Base-by-base conservation (phyloP, 345 rosid species). In the Mercurialis annua region DNA sequence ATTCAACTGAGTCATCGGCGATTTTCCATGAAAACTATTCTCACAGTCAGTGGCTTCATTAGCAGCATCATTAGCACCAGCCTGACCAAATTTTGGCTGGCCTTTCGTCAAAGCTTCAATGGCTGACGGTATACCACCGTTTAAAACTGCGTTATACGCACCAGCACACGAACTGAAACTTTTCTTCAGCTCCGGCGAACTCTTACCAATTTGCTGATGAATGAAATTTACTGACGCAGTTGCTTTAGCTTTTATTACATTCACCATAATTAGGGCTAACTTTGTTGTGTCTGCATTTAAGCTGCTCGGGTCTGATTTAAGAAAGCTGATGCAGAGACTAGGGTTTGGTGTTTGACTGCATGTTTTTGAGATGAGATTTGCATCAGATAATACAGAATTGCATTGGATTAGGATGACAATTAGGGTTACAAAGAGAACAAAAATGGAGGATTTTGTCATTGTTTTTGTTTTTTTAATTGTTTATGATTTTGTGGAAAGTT, bases 301-400 rank as follows among this genome's bases (percentile, higher is more conserved):
- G n/a, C 74, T 66, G 34, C 70, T 66, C 3, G 78, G 76, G 27
- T 71, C 70, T 7, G 74, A 53, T 21, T 31, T 17, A 6, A 80
- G 71, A 11, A 69, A 18, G 10, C 48, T 10, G 36, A 60, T 24
- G 10, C 84, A 77, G 30, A 71, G 64, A 44, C 62, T 10, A 27
- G 57, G 44, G 51, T 23, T 1, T 1, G 75, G 70, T 17, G 79
- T 77, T 30, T 2, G 56, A 36, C 57, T 59, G 49, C 81, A 77
- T 0, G 71, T 64, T 0, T 51, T 1, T 5, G 31, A n/a, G 26
- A 77, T 50, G 1, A 21, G 5, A 12, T 16, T 59, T 7, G 48
- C 31, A 40, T 36, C 48, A 23, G 44, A 40, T 59, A 36, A 26
- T 3, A 18, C 62, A 58, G n/a, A 4, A 2, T 46, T 33, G 62